These are phyloP conservation scores for Aspergillus avenaceus DNA, from an alignment of 495 filamentous ascomycete species.

Conservation along the genomic window DNA sequence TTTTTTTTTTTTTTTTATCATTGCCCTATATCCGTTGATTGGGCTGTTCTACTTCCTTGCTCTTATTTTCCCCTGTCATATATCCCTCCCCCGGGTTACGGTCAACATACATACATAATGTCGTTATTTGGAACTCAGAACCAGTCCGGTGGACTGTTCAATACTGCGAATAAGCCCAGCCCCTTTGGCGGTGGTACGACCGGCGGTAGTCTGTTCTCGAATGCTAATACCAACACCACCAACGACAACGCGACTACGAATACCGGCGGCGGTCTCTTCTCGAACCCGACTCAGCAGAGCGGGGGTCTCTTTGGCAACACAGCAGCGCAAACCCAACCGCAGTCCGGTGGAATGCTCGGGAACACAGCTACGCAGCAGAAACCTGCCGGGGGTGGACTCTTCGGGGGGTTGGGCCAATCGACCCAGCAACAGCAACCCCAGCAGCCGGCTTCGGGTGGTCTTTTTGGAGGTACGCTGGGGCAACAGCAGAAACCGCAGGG, in stretches of 20 bases:
- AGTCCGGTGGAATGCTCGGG: conserved; percentile 27
- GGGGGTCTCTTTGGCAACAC: conserved; percentile 34
- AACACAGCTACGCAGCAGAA: conserved; percentile 28
- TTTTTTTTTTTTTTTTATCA: not conserved
- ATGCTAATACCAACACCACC: too few relatives aligned
- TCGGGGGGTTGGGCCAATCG: conserved; percentile 25
- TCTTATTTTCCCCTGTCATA: too few relatives aligned
- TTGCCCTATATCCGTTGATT: not conserved
- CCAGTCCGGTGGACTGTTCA: conserved; percentile 20
- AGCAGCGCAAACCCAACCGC: conserved; percentile 29
- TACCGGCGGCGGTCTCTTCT: conserved; percentile 25
- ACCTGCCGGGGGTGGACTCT: conserved; percentile 25
- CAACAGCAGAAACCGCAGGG: conserved; percentile 39
- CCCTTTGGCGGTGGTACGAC: conserved; percentile 26
- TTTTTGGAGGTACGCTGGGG: not conserved
- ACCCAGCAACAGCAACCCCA: conserved; percentile 19
- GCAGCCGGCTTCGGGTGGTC: not conserved
- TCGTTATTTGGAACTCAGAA: conserved; percentile 36
- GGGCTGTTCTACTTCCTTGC: not conserved
- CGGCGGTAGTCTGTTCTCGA: conserved; percentile 13
- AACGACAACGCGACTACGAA: too few relatives aligned
- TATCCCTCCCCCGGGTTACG: not conserved
- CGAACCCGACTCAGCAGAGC: conserved; percentile 12
- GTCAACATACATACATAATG: conserved; percentile 14
- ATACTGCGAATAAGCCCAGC: conserved; percentile 30